These are phyloP conservation scores for Eucalyptus leucophloia DNA, from an alignment of 345 rosid species.

Conservation along the genomic window DNA sequence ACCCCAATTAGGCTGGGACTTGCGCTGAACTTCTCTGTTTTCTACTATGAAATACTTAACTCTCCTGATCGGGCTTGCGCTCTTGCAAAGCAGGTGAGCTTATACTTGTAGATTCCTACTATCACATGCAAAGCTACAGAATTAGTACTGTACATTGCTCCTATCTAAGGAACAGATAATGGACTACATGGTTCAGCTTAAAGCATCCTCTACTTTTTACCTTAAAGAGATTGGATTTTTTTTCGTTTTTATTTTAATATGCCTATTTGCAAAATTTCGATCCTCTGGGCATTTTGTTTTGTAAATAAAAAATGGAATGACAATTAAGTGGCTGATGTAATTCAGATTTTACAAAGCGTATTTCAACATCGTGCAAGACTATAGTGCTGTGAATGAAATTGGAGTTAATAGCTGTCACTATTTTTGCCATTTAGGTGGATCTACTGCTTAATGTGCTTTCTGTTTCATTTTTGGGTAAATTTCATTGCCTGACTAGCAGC, in stretches of 20 bases:
- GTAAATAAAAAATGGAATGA: background rate
- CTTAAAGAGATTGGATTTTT: background rate
- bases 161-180: background rate
- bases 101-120: background rate
- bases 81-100: slow-evolving; percentile 81
- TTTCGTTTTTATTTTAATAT: background rate
- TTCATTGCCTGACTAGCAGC: background rate
- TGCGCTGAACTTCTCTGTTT: slow-evolving; percentile 97
- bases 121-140: background rate
- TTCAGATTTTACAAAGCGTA: background rate
- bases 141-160: background rate
- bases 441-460: background rate
- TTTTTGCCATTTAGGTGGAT: too few relatives aligned
- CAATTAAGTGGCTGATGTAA: background rate
- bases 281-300: background rate
- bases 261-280: background rate
- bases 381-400: background rate
- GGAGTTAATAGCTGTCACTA: too few relatives aligned
- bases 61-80: slow-evolving; percentile 96
- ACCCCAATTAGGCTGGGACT: slow-evolving; percentile 96
- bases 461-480: background rate
- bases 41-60: slow-evolving; percentile 96
- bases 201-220: background rate
- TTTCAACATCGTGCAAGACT: background rate
- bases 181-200: background rate